phyloP scores from a whole-genome alignment of 2,329 filamentous ascomycete species.

The Fusarium sp. region DNA sequence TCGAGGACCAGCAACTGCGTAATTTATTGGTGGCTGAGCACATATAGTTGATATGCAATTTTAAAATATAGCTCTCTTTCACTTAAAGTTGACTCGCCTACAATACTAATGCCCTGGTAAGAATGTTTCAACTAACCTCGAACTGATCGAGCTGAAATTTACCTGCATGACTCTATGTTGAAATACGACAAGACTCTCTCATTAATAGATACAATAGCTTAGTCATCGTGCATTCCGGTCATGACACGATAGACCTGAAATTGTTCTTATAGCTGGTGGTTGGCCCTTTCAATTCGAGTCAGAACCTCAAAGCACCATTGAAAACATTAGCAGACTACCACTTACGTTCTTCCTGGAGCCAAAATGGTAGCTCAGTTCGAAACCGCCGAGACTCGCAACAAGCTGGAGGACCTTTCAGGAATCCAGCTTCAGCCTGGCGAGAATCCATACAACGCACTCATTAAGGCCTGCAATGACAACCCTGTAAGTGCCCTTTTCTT shows the following conservation, averaged over 20 bases:
- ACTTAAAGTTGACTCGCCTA: neutral
- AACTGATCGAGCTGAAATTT: slow-evolving; percentile 16
- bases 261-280: slow-evolving; percentile 9
- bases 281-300: neutral
- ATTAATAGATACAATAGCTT: slow-evolving; percentile 19
- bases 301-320: neutral
- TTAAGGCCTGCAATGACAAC: slow-evolving; percentile 73
- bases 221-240: slow-evolving; percentile 32
- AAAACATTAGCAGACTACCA: neutral
- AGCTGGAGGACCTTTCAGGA: slow-evolving; percentile 66
- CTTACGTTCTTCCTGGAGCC: neutral
- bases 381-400: slow-evolving; percentile 57
- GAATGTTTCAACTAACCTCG: slow-evolving; percentile 21
- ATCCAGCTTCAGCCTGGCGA: slow-evolving; percentile 62
- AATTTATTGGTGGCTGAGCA: slow-evolving; percentile 31
- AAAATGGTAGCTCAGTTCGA: slow-evolving; percentile 36
- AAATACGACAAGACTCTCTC: slow-evolving; percentile 1
- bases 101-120: neutral
- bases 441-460: slow-evolving; percentile 82
- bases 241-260: neutral
- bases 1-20: slow-evolving; percentile 25
- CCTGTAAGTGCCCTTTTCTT: slow-evolving; percentile 61
- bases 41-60: slow-evolving; percentile 10
- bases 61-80: slow-evolving; percentile 12
- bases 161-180: neutral